phyloP scores from a whole-genome alignment of 1,139 yeast genomes.

The Pichia sp. region DNA sequence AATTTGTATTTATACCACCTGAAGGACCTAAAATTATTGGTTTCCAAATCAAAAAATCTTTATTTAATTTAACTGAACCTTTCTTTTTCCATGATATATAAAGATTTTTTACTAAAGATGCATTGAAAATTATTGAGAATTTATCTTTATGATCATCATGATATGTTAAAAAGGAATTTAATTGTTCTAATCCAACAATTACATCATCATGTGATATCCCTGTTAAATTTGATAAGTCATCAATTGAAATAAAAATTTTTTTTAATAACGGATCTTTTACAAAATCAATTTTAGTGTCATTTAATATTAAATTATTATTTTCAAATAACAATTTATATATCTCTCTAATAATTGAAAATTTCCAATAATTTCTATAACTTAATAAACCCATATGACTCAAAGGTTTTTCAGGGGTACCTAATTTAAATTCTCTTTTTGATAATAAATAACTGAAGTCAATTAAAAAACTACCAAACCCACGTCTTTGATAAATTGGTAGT shows the following conservation, averaged over 20 bases:
- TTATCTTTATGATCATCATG: constrained; percentile 32
- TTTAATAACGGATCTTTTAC: neutral
- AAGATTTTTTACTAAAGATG: constrained; percentile 38
- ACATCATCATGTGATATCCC: constrained; percentile 90
- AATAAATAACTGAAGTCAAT: constrained; percentile 86
- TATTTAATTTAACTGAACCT: constrained; percentile 46
- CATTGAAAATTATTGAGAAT: constrained; percentile 53
- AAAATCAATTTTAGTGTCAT: neutral
- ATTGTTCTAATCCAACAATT: constrained; percentile 75
- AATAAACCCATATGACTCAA: constrained; percentile 78
- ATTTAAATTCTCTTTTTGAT: constrained; percentile 64
- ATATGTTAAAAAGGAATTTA: constrained; percentile 35
- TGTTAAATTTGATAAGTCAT: constrained; percentile 57
- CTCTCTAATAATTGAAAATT: constrained; percentile 50
- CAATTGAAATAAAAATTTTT: constrained; percentile 42
- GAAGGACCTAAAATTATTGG: constrained; percentile 80
- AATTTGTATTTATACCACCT: constrained; percentile 65
- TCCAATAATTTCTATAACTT: constrained; percentile 88
- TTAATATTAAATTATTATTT: neutral
- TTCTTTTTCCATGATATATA: constrained; percentile 53
- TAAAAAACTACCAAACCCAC: constrained; percentile 83
- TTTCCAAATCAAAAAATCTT: constrained; percentile 62
- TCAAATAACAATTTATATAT: constrained; percentile 27
- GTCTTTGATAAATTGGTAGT: constrained; percentile 78
- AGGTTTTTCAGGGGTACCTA: constrained; percentile 95